These are phyloP conservation scores for Pistacia atlantica DNA, from an alignment of 345 rosid genomes.

Conservation along the genomic window DNA sequence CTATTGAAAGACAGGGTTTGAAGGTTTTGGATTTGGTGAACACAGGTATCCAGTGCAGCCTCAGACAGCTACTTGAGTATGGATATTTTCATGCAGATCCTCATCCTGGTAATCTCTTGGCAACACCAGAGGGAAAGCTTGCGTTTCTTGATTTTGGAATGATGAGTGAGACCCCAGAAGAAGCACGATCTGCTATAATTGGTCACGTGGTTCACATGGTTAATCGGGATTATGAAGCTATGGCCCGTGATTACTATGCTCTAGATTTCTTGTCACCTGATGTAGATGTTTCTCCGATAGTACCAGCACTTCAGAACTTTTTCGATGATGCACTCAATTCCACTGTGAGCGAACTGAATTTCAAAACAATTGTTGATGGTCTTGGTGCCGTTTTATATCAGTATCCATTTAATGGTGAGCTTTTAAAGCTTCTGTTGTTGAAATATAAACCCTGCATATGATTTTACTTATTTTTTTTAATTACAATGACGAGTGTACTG, in stretches of 20 bases:
- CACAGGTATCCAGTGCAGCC: constrained; percentile 93
- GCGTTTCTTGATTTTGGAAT: constrained; percentile 98
- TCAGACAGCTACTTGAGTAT: constrained; percentile 91
- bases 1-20: constrained; percentile 89
- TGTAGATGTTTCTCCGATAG: constrained; percentile 90
- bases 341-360: constrained; percentile 93
- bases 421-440: not conserved
- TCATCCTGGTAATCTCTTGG: constrained; percentile 98
- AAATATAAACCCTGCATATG: not conserved
- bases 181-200: constrained; percentile 89
- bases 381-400: constrained; percentile 88
- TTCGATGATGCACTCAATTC: constrained; percentile 93
- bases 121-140: constrained; percentile 96
- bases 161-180: constrained; percentile 99
- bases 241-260: constrained; percentile 95
- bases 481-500: not conserved
- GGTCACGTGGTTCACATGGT: constrained; percentile 96
- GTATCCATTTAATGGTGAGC: constrained; percentile 82
- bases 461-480: not conserved
- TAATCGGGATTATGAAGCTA: constrained; percentile 95
- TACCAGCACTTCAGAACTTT: constrained; percentile 84
- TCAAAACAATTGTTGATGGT: constrained; percentile 91
- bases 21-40: constrained; percentile 96
- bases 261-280: constrained; percentile 80
- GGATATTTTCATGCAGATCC: constrained; percentile 99